These are phyloP conservation scores for Ophiostoma triangulosporum DNA, from an alignment of 2,329 filamentous ascomycete genomes.

Conservation along the genomic window DNA sequence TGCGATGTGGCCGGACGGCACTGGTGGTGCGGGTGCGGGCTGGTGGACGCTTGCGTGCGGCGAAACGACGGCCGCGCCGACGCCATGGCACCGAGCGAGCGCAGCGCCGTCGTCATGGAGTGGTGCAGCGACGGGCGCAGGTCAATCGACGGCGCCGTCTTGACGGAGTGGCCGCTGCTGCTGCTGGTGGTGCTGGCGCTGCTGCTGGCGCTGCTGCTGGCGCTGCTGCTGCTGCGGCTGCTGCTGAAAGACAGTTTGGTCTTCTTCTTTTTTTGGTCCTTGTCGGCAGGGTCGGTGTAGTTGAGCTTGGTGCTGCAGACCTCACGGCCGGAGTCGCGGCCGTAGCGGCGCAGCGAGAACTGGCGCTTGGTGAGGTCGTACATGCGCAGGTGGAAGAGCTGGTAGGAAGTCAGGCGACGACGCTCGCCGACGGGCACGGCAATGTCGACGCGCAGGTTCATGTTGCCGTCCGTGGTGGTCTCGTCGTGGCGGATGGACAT, in stretches of 20 bases:
- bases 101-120: slow-evolving; percentile 35
- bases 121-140: slow-evolving; percentile 29
- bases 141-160: slow-evolving; percentile 2
- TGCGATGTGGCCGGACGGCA: background rate
- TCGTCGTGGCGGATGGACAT: slow-evolving; percentile 83
- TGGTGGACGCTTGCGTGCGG: slow-evolving; percentile 14
- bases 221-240: slow-evolving; percentile 9
- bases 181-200: background rate
- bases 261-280: background rate
- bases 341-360: slow-evolving; percentile 84
- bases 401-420: slow-evolving; percentile 48
- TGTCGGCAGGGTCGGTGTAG: slow-evolving; percentile 42
- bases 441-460: slow-evolving; percentile 87
- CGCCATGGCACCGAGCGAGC: slow-evolving; percentile 24
- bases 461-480: slow-evolving; percentile 80
- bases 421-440: slow-evolving; percentile 42
- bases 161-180: background rate
- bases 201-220: slow-evolving; percentile 8
- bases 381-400: slow-evolving; percentile 91
- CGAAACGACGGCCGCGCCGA: slow-evolving; percentile 20
- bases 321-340: slow-evolving; percentile 82
- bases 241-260: slow-evolving; percentile 29
- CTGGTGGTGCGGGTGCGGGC: background rate
- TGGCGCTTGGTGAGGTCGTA: slow-evolving; percentile 75
- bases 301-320: slow-evolving; percentile 74